Conservation (phyloP, 257 asterid species). For the Hygrophila difformis region DNA sequence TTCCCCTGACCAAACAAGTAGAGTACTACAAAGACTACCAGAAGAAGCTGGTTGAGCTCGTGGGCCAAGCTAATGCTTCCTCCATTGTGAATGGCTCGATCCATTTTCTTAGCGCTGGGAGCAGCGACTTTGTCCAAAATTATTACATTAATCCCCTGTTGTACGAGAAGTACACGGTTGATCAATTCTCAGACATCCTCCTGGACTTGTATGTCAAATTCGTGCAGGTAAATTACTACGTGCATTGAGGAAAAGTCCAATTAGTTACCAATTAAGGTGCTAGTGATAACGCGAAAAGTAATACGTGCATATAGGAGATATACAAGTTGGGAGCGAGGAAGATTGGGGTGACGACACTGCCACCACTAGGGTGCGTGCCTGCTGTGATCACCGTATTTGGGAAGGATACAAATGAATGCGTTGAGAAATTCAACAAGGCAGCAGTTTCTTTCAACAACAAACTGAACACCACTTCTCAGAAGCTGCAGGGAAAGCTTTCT, state of each 20-base stretch:
- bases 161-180: slow-evolving; percentile 53
- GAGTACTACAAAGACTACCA: slow-evolving; percentile 65
- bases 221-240: slow-evolving; percentile 40
- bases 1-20: slow-evolving; percentile 69
- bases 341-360: slow-evolving; percentile 81
- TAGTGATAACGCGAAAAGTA: too few species aligned
- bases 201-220: slow-evolving; percentile 44
- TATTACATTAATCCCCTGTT: slow-evolving; percentile 68
- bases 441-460: slow-evolving; percentile 66
- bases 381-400: slow-evolving; percentile 75
- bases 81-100: slow-evolving; percentile 60
- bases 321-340: slow-evolving; percentile 71
- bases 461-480: slow-evolving; percentile 59
- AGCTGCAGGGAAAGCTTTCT: slow-evolving; percentile 36
- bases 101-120: slow-evolving; percentile 65
- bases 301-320: slow-evolving; percentile 16
- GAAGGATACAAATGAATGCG: slow-evolving; percentile 56
- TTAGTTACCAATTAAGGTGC: too few species aligned
- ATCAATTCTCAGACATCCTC: slow-evolving; percentile 67
- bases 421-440: slow-evolving; percentile 46
- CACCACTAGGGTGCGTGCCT: slow-evolving; percentile 82
- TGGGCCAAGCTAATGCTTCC: slow-evolving; percentile 67
- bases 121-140: slow-evolving; percentile 86
- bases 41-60: slow-evolving; percentile 41
- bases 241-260: too few species aligned